A percentile compares a stretch with the other conserved stretches of the same genome.
Evolutionary conservation across 345 rosid species (phyloP).

Genomic region (Linum lewisii): DNA sequence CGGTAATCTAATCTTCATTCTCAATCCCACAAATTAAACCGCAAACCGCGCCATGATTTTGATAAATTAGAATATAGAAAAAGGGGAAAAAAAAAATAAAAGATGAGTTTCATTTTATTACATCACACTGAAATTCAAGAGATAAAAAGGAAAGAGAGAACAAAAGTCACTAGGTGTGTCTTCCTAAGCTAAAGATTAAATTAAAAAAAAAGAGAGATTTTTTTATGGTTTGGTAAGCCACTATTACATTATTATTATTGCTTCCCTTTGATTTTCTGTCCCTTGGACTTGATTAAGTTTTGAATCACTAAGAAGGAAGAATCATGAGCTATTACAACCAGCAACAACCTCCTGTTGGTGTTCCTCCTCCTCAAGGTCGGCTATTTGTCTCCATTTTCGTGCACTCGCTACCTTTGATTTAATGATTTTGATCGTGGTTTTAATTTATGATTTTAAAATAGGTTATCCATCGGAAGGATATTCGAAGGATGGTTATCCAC

Average conservation of each 20-base stretch:
- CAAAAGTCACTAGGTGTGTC: too few species aligned
- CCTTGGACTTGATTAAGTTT: neutral
- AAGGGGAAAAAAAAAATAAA: too few species aligned
- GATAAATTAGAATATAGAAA: too few species aligned
- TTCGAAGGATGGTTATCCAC: constrained; percentile 66
- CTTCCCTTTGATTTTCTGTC: too few species aligned
- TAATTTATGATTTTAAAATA: constrained; percentile 11
- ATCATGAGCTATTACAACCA: constrained; percentile 82
- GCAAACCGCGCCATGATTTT: neutral
- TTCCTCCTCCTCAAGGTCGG: constrained; percentile 88
- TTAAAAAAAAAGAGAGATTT: too few species aligned
- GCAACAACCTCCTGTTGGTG: constrained; percentile 78
- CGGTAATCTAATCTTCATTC: neutral
- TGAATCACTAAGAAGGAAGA: neutral
- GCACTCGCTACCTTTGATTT: neutral
- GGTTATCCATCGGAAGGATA: constrained; percentile 94
- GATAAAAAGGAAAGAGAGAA: too few species aligned
- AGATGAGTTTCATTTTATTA: too few species aligned
- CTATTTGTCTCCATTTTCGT: neutral
- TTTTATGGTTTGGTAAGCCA: too few species aligned
- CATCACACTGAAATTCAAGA: too few species aligned
- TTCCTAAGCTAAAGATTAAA: too few species aligned
- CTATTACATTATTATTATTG: too few species aligned
- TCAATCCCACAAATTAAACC: neutral
- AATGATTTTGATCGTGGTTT: neutral